A percentile compares a stretch with the other conserved stretches of the same genome.
phyloP scores from a whole-genome alignment of 1,284 basidiomycete genomes.

The Trametes hirsuta region DNA sequence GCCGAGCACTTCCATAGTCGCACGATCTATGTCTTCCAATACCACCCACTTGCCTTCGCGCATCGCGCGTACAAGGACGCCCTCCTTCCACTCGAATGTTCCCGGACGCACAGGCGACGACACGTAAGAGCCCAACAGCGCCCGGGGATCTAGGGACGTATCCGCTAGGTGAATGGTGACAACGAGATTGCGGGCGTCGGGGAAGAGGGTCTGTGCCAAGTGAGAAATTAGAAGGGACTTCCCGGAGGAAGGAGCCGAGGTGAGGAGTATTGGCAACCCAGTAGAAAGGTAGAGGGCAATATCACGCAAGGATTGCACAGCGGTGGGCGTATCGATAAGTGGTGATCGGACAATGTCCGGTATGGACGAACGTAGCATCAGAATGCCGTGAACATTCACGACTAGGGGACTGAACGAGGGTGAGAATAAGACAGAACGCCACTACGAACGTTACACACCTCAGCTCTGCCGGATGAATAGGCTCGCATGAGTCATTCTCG shows the following conservation, averaged over 20 bases:
- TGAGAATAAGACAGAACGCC: conserved; percentile 4
- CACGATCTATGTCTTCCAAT: conserved; percentile 92
- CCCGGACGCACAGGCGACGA: conserved; percentile 88
- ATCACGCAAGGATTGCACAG: conserved; percentile 58
- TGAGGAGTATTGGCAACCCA: conserved; percentile 81
- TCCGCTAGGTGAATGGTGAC: conserved; percentile 92
- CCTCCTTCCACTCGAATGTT: conserved; percentile 96
- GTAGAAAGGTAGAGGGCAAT: conserved; percentile 72
- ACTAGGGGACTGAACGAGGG: conserved; percentile 50
- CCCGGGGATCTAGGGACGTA: conserved; percentile 93
- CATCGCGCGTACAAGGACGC: conserved; percentile 90
- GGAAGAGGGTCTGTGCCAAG: conserved; percentile 68
- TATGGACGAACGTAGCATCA: conserved; percentile 52
- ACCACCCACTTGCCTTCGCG: conserved; percentile 93
- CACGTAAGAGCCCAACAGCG: conserved; percentile 91
- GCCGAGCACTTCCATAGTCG: conserved; percentile 85
- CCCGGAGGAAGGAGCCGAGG: conserved; percentile 88
- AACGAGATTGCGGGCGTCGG: conserved; percentile 61
- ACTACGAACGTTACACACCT: conserved; percentile 47
- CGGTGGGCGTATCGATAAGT: conserved; percentile 73
- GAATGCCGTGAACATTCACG: conserved; percentile 64
- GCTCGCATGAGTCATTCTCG: conserved; percentile 37
- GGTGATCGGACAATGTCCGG: conserved; percentile 31
- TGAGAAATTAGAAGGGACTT: conserved; percentile 86
- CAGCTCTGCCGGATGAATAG: conserved; percentile 49